Evolutionary conservation across 2,329 filamentous ascomycete genomes (phyloP).

Genomic region (Penicillium aurantiogriseum): DNA sequence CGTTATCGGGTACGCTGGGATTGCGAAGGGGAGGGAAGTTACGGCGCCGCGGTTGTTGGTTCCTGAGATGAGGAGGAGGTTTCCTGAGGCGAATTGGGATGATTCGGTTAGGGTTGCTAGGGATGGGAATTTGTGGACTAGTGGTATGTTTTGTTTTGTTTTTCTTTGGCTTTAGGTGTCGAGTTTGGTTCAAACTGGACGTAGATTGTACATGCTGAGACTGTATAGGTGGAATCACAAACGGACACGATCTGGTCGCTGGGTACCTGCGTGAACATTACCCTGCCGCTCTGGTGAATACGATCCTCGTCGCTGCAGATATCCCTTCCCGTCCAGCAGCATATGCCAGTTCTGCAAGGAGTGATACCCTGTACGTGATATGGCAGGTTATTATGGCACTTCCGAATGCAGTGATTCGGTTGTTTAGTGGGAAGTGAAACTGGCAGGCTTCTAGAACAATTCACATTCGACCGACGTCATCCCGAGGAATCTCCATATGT

Average conservation of each 20-base stretch:
- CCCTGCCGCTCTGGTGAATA: slow-evolving; percentile 30
- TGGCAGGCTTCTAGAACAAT: background rate
- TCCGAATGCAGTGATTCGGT: slow-evolving; percentile 10
- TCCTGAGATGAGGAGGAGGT: slow-evolving; percentile 21
- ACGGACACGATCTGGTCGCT: slow-evolving; percentile 28
- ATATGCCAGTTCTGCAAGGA: slow-evolving; percentile 22
- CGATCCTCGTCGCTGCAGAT: slow-evolving; percentile 36
- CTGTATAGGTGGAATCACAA: slow-evolving; percentile 26
- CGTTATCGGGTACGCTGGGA: slow-evolving; percentile 25
- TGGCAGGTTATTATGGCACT: slow-evolving; percentile 21
- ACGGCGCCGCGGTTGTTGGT: slow-evolving; percentile 28
- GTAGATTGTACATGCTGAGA: background rate
- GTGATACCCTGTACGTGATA: slow-evolving; percentile 15
- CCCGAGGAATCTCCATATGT: background rate
- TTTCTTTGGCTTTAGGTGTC: background rate
- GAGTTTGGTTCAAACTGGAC: background rate
- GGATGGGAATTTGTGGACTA: slow-evolving; percentile 29
- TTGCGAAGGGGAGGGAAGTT: slow-evolving; percentile 18
- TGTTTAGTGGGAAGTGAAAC: background rate
- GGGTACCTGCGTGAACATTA: slow-evolving; percentile 23
- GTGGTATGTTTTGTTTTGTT: slow-evolving; percentile 13
- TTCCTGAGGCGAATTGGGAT: slow-evolving; percentile 28
- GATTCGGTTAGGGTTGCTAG: slow-evolving; percentile 16
- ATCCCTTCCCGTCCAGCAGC: slow-evolving; percentile 26
- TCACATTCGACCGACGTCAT: slow-evolving; percentile 4